Evolutionary conservation across 1,139 yeast species (phyloP).

Genomic region (Magnusiomyces clavatus): DNA sequence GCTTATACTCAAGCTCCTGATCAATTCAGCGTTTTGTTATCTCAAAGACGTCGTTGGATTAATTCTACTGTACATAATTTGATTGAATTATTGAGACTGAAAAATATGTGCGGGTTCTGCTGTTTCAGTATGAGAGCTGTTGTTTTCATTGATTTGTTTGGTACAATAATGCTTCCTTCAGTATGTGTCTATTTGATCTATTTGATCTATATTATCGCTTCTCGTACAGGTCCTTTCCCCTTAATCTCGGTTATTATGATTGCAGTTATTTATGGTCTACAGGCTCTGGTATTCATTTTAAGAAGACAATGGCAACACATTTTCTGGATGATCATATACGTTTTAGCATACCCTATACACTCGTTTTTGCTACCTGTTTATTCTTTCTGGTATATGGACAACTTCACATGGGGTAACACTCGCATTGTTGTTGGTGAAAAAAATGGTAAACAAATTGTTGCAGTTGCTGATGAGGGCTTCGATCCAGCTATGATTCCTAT

Average conservation of each 20-base stretch:
- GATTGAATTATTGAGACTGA: constrained; percentile 28
- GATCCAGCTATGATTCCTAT: constrained; percentile 32
- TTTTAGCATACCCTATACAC: constrained; percentile 33
- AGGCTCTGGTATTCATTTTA: constrained; percentile 30
- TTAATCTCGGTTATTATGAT: constrained; percentile 31
- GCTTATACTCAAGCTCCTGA: constrained; percentile 33
- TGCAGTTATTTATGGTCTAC: constrained; percentile 32
- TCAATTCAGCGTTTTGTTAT: constrained; percentile 28
- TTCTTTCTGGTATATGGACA: constrained; percentile 36
- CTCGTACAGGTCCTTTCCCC: constrained; percentile 29
- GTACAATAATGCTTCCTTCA: constrained; percentile 33
- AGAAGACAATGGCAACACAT: constrained; percentile 35
- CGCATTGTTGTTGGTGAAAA: constrained; percentile 37
- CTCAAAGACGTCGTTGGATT: constrained; percentile 36
- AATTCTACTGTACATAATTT: constrained; percentile 35
- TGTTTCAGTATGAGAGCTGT: constrained; percentile 32
- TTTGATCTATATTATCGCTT: constrained; percentile 29
- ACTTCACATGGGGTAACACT: constrained; percentile 38
- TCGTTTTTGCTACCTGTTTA: constrained; percentile 33
- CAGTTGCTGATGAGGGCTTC: constrained; percentile 30
- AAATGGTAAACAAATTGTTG: constrained; percentile 31
- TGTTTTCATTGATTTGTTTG: constrained; percentile 32
- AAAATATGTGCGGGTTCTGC: constrained; percentile 34
- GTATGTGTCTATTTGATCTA: constrained; percentile 32
- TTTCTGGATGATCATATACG: constrained; percentile 35